Conservation (phyloP, 1,284 basidiomycete genomes). For the Trametes pubescens region DNA sequence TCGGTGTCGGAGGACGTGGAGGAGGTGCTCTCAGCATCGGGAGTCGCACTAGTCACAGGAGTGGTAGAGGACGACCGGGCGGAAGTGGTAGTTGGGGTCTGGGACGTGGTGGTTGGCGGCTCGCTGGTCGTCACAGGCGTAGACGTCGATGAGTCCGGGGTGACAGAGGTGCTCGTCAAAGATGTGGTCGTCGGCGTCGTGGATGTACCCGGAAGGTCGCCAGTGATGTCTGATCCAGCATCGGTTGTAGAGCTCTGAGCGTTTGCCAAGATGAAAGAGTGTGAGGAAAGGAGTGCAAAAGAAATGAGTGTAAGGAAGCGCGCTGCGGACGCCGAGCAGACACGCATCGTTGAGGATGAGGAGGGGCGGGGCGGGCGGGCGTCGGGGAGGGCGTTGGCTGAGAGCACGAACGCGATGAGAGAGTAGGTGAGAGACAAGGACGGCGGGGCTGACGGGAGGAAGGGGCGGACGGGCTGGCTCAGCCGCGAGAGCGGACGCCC, state of each 20-base stretch:
- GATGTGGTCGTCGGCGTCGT: conserved; percentile 12
- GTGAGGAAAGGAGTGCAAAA: conserved; percentile 44
- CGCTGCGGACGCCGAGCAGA: conserved; percentile 40
- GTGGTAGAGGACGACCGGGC: conserved; percentile 9
- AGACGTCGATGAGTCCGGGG: background rate
- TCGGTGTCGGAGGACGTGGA: background rate
- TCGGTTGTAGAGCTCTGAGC: conserved; percentile 30
- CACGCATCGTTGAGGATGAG: conserved; percentile 38
- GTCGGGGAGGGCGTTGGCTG: conserved; percentile 32
- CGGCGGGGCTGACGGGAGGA: conserved; percentile 8
- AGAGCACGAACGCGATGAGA: conserved; percentile 7
- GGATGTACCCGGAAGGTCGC: background rate
- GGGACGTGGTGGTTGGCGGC: conserved; percentile 5
- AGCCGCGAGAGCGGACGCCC: background rate
- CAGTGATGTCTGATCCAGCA: background rate
- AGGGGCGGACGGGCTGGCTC: conserved; percentile 4
- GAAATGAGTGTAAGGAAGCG: conserved; percentile 47
- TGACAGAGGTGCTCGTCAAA: conserved; percentile 5
- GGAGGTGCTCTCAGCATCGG: background rate
- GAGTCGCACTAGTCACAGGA: conserved; percentile 2
- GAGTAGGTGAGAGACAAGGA: conserved; percentile 6
- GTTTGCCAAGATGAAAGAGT: conserved; percentile 42
- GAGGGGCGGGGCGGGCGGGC: conserved; percentile 29
- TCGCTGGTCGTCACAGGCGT: background rate
- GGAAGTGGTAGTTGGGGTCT: conserved; percentile 8